Base-by-base conservation (phyloP, 2,329 filamentous ascomycete species). In the Cladosporium velox region DNA sequence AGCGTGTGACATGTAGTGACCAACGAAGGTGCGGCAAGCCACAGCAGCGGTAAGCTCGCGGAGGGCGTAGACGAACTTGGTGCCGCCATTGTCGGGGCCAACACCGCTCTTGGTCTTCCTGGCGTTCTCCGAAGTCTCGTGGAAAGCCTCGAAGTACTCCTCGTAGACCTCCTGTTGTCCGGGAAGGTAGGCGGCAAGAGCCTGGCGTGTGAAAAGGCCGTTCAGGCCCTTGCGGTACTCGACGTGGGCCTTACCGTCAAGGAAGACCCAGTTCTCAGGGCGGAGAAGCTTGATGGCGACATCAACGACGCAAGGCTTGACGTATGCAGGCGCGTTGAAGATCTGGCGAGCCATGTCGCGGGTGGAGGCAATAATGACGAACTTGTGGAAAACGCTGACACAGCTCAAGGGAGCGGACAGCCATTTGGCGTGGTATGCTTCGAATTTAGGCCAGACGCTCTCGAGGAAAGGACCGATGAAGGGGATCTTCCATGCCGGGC, bases 351-450 rank as follows among this genome's bases (percentile, higher is more conserved):
- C 91, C 87, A 98, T 92, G 77, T 98, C 95, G 75, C 95, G 92
- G 62, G 90, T 93, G 21, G 93, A 96, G 38, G 93, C 94, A 77
- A 99, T 97, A 66, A 99, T 93, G 70, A 98, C 95, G 78, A 99
- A 99, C 92, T 98, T 99, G 88, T 99, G 95, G 84, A 99, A 99
- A 74, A 99, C 93, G 2, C 93, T 97, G 68, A 99, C 95, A 77
- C 95, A 99, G 84, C 93, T 97, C 72, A 99, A 84, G 58, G 91
- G 90, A 57, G 91, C 95, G 76, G 92, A 96, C 73, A 86, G 79
- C 95, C 95, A 99, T 85, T 98, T 97, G 68, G 86, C 89, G 78
- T 93, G 86, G 82, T 99, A 99, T 75, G 93, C 87, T 68, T 90
- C 88, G 78, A 97, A 98, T 75, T 94, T 92, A 66, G 95, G 95